Base-by-base conservation (phyloP, 2,329 filamentous ascomycete genomes). In the Fusarium abutilonis region DNA sequence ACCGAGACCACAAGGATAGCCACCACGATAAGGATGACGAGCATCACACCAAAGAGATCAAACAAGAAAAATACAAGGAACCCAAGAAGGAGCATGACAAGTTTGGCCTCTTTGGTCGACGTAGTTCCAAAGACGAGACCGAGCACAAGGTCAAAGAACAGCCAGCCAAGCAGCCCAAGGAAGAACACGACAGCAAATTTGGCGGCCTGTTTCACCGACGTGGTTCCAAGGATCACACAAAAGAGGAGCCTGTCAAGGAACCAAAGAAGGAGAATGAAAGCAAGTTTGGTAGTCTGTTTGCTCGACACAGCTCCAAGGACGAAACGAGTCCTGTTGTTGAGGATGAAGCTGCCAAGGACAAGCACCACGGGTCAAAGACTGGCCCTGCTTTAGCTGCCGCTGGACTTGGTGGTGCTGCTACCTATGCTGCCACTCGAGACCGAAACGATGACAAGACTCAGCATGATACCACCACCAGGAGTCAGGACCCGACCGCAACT, bases 301-400 rank as follows among this genome's bases (percentile, higher is more conserved):
- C 63, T 11, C 55, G 54, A 31, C 46, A 36, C 13, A 29, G 43
- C 19, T n/a, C 46, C 10, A 58, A 67, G 32, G 47, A 57, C 3
- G 44, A 61, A 5, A 21, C 32, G 8, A 46, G 51, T 9, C 40
- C 9, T 17, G 32, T 9, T 26, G n/a, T 32, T 3, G 50, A 58
- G 11, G 49, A 58, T 15, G 42, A 49, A 2, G 23, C 36, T n/a
- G 32, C 40, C 8, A 35, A 46, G 1, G 51, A 66, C 4, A 39
- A 36, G 23, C 44, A 66, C 5, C 50, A 56, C 2, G 38, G 35
- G 4, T 55, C 61, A 4, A 65, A 52, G 26, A 29, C 54, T 44
- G 55, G 40, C 9, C 54, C 64, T 31, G 61, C 58, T 6, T 5
- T 67, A 0, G 65, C 54, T n/a, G 61, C 56, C 3, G 62, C 65